Conservation (phyloP, 2,329 filamentous ascomycete genomes). For the Mollisia scopiformis region DNA sequence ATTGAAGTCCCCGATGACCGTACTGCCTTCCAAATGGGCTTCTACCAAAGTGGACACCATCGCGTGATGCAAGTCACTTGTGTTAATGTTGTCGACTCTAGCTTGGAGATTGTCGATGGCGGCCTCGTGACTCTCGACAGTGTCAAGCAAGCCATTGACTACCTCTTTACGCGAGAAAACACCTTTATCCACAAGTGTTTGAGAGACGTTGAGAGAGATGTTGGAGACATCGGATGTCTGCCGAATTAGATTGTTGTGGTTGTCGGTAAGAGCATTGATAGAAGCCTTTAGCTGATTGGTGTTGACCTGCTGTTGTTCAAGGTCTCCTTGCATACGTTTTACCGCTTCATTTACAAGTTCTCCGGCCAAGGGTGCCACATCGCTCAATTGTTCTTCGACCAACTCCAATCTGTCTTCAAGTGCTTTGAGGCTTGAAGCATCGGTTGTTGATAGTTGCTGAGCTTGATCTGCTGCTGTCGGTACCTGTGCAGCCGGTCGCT, state of each 20-base stretch:
- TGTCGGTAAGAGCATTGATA: neutral
- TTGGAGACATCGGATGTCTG: too few species aligned
- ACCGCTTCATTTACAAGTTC: neutral
- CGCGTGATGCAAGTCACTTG: conserved; percentile 33
- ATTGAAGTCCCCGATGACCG: too few species aligned
- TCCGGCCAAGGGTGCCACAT: neutral
- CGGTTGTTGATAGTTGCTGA: neutral
- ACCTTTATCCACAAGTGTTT: neutral
- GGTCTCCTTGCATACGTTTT: neutral
- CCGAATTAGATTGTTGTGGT: too few species aligned
- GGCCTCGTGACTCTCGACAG: conserved; percentile 6
- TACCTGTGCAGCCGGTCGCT: neutral
- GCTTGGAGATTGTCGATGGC: conserved; percentile 19
- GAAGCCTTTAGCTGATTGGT: neutral
- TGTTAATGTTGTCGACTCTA: conserved; percentile 33
- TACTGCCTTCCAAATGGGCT: too few species aligned
- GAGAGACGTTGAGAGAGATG: too few species aligned
- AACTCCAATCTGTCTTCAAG: neutral
- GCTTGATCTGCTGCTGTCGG: neutral
- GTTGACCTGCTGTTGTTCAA: neutral
- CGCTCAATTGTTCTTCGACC: neutral
- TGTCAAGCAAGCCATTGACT: neutral
- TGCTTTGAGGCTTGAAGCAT: neutral
- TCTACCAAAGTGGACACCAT: too few species aligned
- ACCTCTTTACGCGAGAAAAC: neutral